Evolutionary conservation across 768 basidiomycete genomes (phyloP).

Genomic region (Neoboletus subvelutipes): DNA sequence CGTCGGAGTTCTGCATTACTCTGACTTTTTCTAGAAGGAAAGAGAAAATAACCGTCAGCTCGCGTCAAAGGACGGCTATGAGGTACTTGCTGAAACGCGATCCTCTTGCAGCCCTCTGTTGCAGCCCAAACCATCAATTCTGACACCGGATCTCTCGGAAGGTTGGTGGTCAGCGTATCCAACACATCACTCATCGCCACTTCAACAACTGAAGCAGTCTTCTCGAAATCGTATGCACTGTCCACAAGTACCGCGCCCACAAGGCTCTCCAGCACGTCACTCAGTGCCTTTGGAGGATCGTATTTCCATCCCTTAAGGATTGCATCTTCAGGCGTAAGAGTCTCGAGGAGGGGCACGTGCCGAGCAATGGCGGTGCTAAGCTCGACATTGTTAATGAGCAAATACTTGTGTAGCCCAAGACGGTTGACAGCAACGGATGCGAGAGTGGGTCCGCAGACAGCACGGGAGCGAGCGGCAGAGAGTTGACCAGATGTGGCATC

Average conservation of each 20-base stretch:
- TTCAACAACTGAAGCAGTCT: conserved; percentile 58
- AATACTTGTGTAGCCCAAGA: conserved; percentile 64
- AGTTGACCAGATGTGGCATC: conserved; percentile 74
- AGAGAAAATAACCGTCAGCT: background rate
- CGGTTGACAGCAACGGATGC: conserved; percentile 65
- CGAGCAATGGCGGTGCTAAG: conserved; percentile 62
- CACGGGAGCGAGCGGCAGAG: conserved; percentile 64
- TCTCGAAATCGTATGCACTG: conserved; percentile 71
- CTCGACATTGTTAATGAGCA: conserved; percentile 68
- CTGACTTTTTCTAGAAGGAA: conserved; percentile 38
- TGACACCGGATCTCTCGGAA: conserved; percentile 71
- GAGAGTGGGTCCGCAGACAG: conserved; percentile 72
- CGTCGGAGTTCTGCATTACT: conserved; percentile 44
- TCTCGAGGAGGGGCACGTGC: conserved; percentile 59
- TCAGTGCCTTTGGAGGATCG: conserved; percentile 82
- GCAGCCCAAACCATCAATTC: conserved; percentile 69
- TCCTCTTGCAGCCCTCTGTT: conserved; percentile 52
- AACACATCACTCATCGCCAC: conserved; percentile 68
- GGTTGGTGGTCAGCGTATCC: conserved; percentile 52
- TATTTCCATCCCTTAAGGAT: conserved; percentile 74
- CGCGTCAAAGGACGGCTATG: background rate
- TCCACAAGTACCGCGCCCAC: conserved; percentile 85
- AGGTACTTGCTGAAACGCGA: conserved; percentile 45
- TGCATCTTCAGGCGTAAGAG: conserved; percentile 57
- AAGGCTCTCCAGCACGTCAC: conserved; percentile 83